phyloP scores from a whole-genome alignment of 176 grass and related monocot genomes.

The Carex kokanica region DNA sequence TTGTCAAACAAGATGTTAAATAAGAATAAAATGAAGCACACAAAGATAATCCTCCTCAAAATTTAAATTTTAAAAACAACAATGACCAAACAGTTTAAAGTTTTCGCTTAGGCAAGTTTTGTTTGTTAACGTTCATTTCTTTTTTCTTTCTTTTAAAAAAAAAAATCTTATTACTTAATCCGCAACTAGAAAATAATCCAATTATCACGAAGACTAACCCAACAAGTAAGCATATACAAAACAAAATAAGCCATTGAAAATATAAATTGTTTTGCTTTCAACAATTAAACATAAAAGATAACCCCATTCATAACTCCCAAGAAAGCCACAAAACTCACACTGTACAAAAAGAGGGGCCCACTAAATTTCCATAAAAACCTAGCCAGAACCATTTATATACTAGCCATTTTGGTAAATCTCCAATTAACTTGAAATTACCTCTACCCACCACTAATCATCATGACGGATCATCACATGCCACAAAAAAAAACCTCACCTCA shows the following conservation, averaged over 20 bases:
- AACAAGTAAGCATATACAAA: not conserved
- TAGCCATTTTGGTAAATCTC: not conserved
- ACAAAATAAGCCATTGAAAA: not conserved
- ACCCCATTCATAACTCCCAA: not conserved
- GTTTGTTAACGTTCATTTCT: not conserved
- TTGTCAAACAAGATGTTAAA: too few relatives aligned
- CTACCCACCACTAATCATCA: not conserved
- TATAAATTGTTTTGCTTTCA: not conserved
- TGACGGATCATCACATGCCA: not conserved
- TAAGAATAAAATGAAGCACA: too few relatives aligned
- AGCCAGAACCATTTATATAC: not conserved
- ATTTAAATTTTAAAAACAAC: too few relatives aligned
- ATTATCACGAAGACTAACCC: not conserved
- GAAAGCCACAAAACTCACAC: not conserved
- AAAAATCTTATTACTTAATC: not conserved
- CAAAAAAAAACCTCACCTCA: conserved; percentile 14
- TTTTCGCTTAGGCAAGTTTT: not conserved
- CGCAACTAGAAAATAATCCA: not conserved
- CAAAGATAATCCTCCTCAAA: too few relatives aligned
- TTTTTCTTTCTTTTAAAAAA: too few relatives aligned
- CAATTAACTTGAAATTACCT: not conserved
- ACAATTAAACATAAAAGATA: not conserved
- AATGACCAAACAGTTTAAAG: too few relatives aligned
- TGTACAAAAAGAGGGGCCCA: not conserved
- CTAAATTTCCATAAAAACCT: not conserved